phyloP scores from a whole-genome alignment of 768 basidiomycete genomes.

The Kwoniella bestiolae region DNA sequence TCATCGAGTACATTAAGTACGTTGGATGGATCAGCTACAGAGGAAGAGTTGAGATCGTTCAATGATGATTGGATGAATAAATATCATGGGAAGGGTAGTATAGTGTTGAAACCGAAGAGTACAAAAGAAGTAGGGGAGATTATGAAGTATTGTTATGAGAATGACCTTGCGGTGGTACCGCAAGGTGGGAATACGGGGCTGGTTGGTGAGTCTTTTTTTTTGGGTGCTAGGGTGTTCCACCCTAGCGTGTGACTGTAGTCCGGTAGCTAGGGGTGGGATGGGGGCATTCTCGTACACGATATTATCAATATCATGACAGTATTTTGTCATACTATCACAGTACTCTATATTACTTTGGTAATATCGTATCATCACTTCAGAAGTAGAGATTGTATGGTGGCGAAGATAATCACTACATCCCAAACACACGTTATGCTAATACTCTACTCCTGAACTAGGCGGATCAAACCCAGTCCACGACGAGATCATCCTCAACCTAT shows the following conservation, averaged over 20 bases:
- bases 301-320: background rate
- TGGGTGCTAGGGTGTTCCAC: background rate
- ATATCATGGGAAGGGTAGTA: constrained; percentile 79
- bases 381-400: background rate
- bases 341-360: too few relatives aligned
- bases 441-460: constrained; percentile 37
- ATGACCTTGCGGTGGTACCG: constrained; percentile 85
- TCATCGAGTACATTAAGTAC: constrained; percentile 57
- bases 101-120: constrained; percentile 86
- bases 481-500: constrained; percentile 82
- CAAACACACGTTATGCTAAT: background rate
- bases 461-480: constrained; percentile 86
- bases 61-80: constrained; percentile 98
- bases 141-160: constrained; percentile 80
- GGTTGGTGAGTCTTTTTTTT: constrained; percentile 65
- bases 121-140: constrained; percentile 86
- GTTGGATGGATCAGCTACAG: constrained; percentile 48
- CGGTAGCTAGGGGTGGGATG: background rate
- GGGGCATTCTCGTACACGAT: background rate
- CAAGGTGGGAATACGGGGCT: constrained; percentile 99
- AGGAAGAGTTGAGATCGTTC: constrained; percentile 70
- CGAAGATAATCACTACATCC: background rate
- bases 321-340: background rate
- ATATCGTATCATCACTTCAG: too few relatives aligned
- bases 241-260: too few relatives aligned